These are phyloP conservation scores for Triticum urartu DNA, from an alignment of 176 grass and related monocot genomes.

Conservation along the genomic window DNA sequence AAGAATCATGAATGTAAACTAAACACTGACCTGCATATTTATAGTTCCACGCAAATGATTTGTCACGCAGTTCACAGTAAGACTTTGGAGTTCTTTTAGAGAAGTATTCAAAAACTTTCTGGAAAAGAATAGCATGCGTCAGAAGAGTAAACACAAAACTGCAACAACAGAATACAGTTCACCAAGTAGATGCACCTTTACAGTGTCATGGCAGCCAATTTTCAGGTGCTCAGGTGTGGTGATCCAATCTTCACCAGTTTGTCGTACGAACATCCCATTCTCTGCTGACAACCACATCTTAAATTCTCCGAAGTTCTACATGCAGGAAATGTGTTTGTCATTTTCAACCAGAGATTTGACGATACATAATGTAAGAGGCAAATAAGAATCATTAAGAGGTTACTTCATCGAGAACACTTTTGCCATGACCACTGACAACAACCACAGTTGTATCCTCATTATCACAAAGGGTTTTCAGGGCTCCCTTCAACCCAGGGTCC, in stretches of 20 bases:
- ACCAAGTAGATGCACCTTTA: constrained; percentile 55
- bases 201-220: constrained; percentile 83
- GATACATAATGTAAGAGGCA: not conserved
- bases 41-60: constrained; percentile 89
- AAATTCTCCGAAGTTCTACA: constrained; percentile 84
- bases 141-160: constrained; percentile 15
- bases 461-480: constrained; percentile 66
- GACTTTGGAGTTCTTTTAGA: constrained; percentile 82
- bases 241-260: constrained; percentile 64
- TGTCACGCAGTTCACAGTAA: constrained; percentile 81
- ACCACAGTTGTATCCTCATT: constrained; percentile 79
- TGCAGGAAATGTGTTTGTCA: not conserved
- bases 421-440: constrained; percentile 70
- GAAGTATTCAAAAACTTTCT: constrained; percentile 91
- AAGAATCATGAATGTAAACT: not conserved
- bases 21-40: constrained; percentile 68
- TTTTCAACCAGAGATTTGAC: not conserved
- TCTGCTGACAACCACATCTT: constrained; percentile 93
- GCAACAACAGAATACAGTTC: not conserved
- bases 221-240: constrained; percentile 81
- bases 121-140: constrained; percentile 36
- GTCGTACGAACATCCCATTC: constrained; percentile 94
- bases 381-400: not conserved
- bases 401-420: constrained; percentile 35
- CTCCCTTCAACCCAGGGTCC: constrained; percentile 72